Evolutionary conservation across 202 grass and related monocot genomes (phyloP).

Genomic region (Panicum hallii): DNA sequence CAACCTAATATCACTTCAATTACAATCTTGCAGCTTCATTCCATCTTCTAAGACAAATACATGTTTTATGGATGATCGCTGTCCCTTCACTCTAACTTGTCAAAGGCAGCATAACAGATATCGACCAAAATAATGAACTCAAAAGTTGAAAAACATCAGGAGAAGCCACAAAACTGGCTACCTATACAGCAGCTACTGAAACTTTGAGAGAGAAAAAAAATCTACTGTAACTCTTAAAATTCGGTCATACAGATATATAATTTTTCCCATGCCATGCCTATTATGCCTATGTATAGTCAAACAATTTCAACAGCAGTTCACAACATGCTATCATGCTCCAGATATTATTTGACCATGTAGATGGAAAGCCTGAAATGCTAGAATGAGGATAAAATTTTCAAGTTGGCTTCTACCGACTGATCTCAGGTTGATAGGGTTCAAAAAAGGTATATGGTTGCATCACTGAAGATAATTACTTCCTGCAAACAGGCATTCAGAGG

Average conservation of each 20-base stretch:
- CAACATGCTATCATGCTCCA: background rate
- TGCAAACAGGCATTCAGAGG: background rate
- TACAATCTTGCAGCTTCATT: background rate
- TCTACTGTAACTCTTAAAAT: conserved; percentile 13
- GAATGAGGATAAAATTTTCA: background rate
- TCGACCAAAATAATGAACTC: background rate
- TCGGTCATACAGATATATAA: background rate
- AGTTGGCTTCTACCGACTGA: background rate
- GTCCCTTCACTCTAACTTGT: background rate
- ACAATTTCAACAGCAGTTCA: background rate
- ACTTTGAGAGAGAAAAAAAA: background rate
- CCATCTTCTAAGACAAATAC: background rate
- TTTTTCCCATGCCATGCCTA: background rate
- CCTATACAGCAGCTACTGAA: background rate
- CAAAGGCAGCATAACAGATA: background rate
- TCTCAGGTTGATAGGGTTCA: background rate
- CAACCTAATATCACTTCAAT: background rate
- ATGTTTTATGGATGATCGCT: background rate
- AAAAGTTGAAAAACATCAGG: background rate
- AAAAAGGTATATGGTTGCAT: background rate
- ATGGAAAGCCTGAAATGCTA: background rate
- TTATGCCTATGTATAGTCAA: background rate
- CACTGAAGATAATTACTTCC: background rate
- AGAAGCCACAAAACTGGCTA: background rate
- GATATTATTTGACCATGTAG: background rate